Evolutionary conservation across 2,329 filamentous ascomycete species (phyloP).

Genomic region (Talaromyces albobiverticillius): DNA sequence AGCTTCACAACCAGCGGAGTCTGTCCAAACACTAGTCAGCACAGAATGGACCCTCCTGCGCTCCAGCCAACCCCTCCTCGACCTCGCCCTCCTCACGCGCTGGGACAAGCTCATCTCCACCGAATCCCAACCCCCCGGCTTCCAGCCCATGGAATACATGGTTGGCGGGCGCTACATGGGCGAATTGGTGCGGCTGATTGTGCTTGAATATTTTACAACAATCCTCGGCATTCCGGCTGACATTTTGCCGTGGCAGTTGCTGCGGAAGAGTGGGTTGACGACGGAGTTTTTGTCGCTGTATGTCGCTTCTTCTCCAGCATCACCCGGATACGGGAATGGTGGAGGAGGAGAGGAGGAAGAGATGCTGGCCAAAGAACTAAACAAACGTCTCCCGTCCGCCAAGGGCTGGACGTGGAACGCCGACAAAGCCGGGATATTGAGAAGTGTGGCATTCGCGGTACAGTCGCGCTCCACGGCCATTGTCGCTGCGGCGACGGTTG

Average conservation of each 20-base stretch:
- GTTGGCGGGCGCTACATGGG: slow-evolving; percentile 70
- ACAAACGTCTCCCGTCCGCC: slow-evolving; percentile 50
- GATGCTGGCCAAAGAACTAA: slow-evolving; percentile 40
- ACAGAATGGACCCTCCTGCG: slow-evolving; percentile 79
- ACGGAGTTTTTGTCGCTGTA: slow-evolving; percentile 56
- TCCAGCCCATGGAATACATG: slow-evolving; percentile 79
- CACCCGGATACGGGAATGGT: no score
- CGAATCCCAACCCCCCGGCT: slow-evolving; percentile 64
- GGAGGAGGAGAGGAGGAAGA: slow-evolving; percentile 37
- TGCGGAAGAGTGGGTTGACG: slow-evolving; percentile 9
- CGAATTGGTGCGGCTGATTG: slow-evolving; percentile 66
- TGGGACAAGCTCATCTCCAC: slow-evolving; percentile 67
- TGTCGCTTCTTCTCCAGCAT: slow-evolving; percentile 47
- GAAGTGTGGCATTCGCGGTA: slow-evolving; percentile 64
- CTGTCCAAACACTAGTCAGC: slow-evolving; percentile 65
- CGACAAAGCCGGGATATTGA: slow-evolving; percentile 57
- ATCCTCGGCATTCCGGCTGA: slow-evolving; percentile 37
- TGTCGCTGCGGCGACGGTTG: slow-evolving; percentile 66
- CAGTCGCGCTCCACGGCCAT: slow-evolving; percentile 68
- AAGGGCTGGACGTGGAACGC: slow-evolving; percentile 59
- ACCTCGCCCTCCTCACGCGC: slow-evolving; percentile 59
- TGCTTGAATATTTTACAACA: slow-evolving; percentile 59
- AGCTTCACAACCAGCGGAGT: slow-evolving; percentile 49
- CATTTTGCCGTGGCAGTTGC: slow-evolving; percentile 47
- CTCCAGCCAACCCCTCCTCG: slow-evolving; percentile 60